Base-by-base conservation (phyloP, 1,284 basidiomycete species). In the Ustilago crameri region DNA sequence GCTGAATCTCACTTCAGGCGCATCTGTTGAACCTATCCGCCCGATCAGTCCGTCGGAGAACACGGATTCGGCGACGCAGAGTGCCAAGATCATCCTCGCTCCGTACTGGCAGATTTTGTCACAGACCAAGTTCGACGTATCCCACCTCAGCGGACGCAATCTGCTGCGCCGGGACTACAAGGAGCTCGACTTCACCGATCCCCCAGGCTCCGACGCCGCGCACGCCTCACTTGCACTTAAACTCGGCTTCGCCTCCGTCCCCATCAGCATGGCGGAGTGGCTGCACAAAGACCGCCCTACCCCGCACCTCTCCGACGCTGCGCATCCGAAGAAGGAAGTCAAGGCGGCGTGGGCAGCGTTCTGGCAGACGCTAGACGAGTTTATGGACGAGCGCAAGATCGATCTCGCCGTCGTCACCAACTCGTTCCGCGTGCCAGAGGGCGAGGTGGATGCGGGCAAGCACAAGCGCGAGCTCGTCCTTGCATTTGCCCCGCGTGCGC, bases 151-250 rank as follows among this genome's bases (percentile, higher is more conserved):
- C 32, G 89, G 89, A 0, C 86, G 88, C 47, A 93, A 97, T 76
- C 88, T 97, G 26, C 87, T 98, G 4, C 86, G 91, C 18, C 86
- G 95, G 18, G 95, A 98, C 84, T 98, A 95, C 87, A 98, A 98
- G 84, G 90, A 76, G 38, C 35, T 63, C 22, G 54, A 59, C 24
- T 65, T 74, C 12, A 37, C 50, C 26, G 15, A 18, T 15, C 44
- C 45, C 1, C 30, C 47, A 40, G 38, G 42, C 30, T 46, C 45
- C 8, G 51, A 45, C 0, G 26, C 50, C 5, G 12, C 35, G 5
- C 8, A 14, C 17, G 35, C 35, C 15, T 5, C 8, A 15, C 35
- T 72, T 0, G 24, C 60, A 14, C 71, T 69, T 38, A 65, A 65
- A 23, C 56, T 78, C 9, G 76, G 74, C 0, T 60, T 78, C 22